Conservation (phyloP, 371 early-diverging fungal species). For the Apophysomyces sp. region DNA sequence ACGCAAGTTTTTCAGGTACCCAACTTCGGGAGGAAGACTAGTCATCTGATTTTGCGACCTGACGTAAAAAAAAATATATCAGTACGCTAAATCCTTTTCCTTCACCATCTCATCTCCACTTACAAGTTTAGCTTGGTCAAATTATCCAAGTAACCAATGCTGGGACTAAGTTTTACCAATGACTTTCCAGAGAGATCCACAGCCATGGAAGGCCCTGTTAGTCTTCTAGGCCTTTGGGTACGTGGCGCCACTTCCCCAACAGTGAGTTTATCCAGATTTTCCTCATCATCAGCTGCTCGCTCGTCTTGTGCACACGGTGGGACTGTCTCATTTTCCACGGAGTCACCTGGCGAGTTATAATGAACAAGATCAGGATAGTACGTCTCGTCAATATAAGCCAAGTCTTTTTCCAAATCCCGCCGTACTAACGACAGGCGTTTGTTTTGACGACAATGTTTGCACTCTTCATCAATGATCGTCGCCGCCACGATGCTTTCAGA, state of each 20-base stretch:
- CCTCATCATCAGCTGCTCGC: conserved; percentile 6
- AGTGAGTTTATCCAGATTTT: conserved; percentile 34
- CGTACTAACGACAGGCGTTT: conserved; percentile 34
- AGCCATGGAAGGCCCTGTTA: conserved; percentile 19
- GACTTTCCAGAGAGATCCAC: conserved; percentile 36
- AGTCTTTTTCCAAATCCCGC: conserved; percentile 29
- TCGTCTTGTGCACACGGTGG: not conserved
- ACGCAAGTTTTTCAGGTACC: conserved; percentile 31
- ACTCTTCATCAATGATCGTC: conserved; percentile 18
- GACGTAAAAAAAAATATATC: not conserved
- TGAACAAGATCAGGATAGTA: conserved; percentile 35
- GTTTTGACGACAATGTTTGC: conserved; percentile 23
- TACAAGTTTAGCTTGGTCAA: conserved; percentile 44
- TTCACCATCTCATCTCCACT: no score
- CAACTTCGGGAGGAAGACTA: conserved; percentile 37
- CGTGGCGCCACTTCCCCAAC: conserved; percentile 26
- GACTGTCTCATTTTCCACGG: not conserved
- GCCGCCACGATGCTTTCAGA: conserved; percentile 12
- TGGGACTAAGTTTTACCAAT: conserved; percentile 38
- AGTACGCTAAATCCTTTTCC: not conserved
- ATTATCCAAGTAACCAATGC: conserved; percentile 34
- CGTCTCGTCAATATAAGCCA: conserved; percentile 43
- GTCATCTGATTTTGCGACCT: conserved; percentile 45
- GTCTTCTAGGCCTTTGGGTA: conserved; percentile 10
- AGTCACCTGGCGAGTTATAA: conserved; percentile 4